phyloP scores from a whole-genome alignment of 2,329 filamentous ascomycete species.

The Aureobasidium sp. region DNA sequence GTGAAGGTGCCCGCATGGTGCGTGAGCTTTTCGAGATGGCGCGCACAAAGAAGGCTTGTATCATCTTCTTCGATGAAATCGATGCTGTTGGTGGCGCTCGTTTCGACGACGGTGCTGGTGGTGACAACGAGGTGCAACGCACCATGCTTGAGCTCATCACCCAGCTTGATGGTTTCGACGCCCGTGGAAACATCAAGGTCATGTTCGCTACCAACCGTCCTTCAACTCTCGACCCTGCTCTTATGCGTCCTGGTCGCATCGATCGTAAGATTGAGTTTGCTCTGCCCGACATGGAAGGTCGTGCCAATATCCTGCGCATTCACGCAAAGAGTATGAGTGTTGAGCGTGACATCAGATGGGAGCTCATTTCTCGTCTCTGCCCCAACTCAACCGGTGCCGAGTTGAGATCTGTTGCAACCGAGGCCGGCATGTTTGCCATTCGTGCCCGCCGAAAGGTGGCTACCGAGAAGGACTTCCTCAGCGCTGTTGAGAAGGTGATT shows the following conservation, averaged over 20 bases:
- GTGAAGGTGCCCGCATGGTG: constrained; percentile 96
- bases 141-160: constrained; percentile 98
- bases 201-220: constrained; percentile 99
- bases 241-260: constrained; percentile 96
- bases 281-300: constrained; percentile 90
- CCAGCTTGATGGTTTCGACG: constrained; percentile 92
- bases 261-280: constrained; percentile 99
- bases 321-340: constrained; percentile 99
- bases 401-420: constrained; percentile 90
- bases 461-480: constrained; percentile 97
- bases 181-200: constrained; percentile 96
- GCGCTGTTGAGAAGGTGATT: constrained; percentile 98
- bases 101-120: constrained; percentile 93
- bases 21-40: constrained; percentile 99
- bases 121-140: constrained; percentile 95
- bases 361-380: constrained; percentile 93
- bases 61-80: constrained; percentile 99
- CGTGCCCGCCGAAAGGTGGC: constrained; percentile 92
- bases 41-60: constrained; percentile 97
- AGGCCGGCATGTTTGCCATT: constrained; percentile 98
- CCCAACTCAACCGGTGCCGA: constrained; percentile 97
- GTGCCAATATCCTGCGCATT: constrained; percentile 94
- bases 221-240: constrained; percentile 88
- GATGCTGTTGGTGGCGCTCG: constrained; percentile 92
- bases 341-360: constrained; percentile 97